Percentiles rank a stretch among this genome's conserved stretches.
phyloP scores from a whole-genome alignment of 768 basidiomycete genomes.

The Hygrophorus russula region DNA sequence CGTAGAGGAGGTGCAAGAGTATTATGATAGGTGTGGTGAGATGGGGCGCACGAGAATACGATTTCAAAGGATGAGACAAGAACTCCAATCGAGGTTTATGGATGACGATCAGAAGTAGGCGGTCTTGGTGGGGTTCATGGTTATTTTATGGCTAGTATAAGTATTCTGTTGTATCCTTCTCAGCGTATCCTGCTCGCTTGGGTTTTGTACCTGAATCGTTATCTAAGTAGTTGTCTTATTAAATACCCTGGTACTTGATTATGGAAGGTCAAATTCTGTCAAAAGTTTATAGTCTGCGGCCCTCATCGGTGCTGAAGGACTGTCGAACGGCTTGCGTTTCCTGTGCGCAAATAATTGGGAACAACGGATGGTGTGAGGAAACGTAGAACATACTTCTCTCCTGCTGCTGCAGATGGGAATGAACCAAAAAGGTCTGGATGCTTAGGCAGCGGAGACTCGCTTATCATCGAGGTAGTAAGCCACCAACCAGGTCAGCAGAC shows the following conservation, averaged over 20 bases:
- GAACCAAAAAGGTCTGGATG: slow-evolving; percentile 93
- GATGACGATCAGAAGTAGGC: slow-evolving; percentile 16
- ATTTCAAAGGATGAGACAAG: slow-evolving; percentile 58
- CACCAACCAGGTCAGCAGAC: slow-evolving; percentile 1
- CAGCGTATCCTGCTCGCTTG: no score
- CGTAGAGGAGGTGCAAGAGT: slow-evolving; percentile 66
- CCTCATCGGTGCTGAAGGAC: slow-evolving; percentile 71
- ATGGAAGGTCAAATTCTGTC: slow-evolving; percentile 46
- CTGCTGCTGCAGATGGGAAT: slow-evolving; percentile 93
- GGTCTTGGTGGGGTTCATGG: background rate
- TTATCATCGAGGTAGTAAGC: slow-evolving; percentile 17
- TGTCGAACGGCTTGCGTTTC: slow-evolving; percentile 66
- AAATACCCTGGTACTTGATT: slow-evolving; percentile 5
- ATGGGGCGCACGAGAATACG: slow-evolving; percentile 52
- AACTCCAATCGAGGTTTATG: slow-evolving; percentile 26
- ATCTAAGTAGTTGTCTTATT: no score
- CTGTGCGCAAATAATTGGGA: slow-evolving; percentile 24
- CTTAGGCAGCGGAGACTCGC: slow-evolving; percentile 91
- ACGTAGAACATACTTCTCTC: slow-evolving; percentile 64
- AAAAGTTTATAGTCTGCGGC: slow-evolving; percentile 57
- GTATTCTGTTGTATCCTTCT: background rate
- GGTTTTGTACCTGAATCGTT: no score
- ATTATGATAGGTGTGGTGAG: slow-evolving; percentile 64
- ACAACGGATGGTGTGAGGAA: background rate
- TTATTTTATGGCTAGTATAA: background rate